Conservation (phyloP, 2,329 filamentous ascomycete genomes). For the Ophiostoma montium region DNA sequence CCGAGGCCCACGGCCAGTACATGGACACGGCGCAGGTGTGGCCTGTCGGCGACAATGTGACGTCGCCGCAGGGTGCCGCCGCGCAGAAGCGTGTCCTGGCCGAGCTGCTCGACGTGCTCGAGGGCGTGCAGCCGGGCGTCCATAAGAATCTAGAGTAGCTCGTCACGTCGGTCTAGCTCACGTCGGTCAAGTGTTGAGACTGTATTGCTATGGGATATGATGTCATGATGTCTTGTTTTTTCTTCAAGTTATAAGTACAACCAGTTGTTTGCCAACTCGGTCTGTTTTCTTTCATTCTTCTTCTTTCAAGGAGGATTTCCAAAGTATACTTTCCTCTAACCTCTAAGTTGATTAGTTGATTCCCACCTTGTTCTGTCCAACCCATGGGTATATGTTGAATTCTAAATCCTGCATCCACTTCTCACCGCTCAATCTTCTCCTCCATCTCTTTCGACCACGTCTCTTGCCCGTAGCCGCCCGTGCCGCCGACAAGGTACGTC, state of each 20-base stretch:
- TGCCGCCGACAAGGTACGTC: constrained; percentile 41
- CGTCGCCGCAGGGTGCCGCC: constrained; percentile 23
- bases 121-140: constrained; percentile 27
- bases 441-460: constrained; percentile 6
- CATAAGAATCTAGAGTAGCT: constrained; percentile 15
- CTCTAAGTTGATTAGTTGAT: too few relatives aligned
- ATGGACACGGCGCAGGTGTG: constrained; percentile 22
- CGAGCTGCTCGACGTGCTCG: constrained; percentile 29
- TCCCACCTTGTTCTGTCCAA: too few relatives aligned
- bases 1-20: constrained; percentile 27
- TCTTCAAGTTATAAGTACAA: too few relatives aligned
- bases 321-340: too few relatives aligned
- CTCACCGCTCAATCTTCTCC: neutral
- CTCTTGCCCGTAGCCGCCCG: constrained; percentile 46
- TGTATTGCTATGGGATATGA: neutral
- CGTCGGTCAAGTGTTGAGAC: neutral
- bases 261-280: too few relatives aligned
- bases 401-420: neutral
- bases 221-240: neutral
- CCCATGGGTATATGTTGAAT: constrained; percentile 10
- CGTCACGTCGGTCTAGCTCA: too few relatives aligned
- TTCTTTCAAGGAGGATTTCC: too few relatives aligned
- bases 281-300: constrained; percentile 1
- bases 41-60: constrained; percentile 20
- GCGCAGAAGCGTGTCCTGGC: constrained; percentile 25